A percentile compares a stretch with the other conserved stretches of the same genome.
Evolutionary conservation across 495 filamentous ascomycete genomes (phyloP).

Genomic region (Copromyces sp.): DNA sequence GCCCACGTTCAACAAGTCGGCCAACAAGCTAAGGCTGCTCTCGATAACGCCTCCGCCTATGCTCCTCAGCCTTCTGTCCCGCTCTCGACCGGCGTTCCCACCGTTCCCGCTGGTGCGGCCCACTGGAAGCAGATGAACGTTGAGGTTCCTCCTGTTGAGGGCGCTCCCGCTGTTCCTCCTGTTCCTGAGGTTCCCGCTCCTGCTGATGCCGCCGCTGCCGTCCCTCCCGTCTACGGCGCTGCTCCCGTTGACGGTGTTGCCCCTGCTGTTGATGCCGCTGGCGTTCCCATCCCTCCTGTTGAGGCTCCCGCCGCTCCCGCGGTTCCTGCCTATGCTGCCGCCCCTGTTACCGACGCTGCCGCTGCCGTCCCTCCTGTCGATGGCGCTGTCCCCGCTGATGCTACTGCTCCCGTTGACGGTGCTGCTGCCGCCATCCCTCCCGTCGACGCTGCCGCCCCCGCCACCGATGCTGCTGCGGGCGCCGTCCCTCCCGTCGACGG

Average conservation of each 20-base stretch:
- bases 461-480: background rate
- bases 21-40: background rate
- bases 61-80: background rate
- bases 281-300: background rate
- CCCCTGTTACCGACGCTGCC: background rate
- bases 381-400: constrained; percentile 29
- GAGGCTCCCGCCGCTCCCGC: background rate
- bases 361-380: constrained; percentile 24
- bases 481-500: constrained; percentile 36
- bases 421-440: background rate
- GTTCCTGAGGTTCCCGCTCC: background rate
- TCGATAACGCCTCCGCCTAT: background rate
- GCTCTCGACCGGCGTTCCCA: background rate
- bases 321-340: background rate
- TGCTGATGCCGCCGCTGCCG: background rate
- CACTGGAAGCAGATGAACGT: background rate
- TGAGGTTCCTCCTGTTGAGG: background rate
- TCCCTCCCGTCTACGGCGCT: background rate
- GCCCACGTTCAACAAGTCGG: background rate
- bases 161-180: background rate
- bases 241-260: background rate
- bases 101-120: background rate
- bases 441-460: background rate
- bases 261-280: background rate
- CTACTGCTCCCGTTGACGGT: constrained; percentile 79